Base-by-base conservation (phyloP, 768 basidiomycete species). In the Rhodotorula paludigena region DNA sequence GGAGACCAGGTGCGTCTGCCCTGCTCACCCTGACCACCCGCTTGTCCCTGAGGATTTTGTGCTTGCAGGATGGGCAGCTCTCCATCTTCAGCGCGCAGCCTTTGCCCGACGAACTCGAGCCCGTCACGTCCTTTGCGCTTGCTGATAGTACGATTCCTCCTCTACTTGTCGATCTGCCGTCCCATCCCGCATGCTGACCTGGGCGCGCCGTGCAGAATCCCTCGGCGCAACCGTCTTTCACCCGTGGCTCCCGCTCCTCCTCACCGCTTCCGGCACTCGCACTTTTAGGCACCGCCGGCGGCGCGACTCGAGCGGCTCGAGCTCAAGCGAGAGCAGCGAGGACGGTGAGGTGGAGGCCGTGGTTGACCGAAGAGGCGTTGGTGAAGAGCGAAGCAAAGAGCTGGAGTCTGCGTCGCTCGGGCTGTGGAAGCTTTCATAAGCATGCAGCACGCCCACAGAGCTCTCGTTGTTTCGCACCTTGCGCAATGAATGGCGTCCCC, bases 1-100 rank as follows among this genome's bases (percentile, higher is more conserved):
- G 71, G 71, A 3, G 71, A 72, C n/a, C 52, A 65, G 57, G 71
- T 72, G 5, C 1, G 58, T 36, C 25, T 9, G 6, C 9, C 3
- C 15, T 25, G 2, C 41, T 23, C 41, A 25, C 33, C 11, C 25
- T 48, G 9, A 32, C 5, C 4, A 21, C 14, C 41, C 12, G 30
- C 38, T 21, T 28, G 35, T 21, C 33, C 10, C 61, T 25, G 9
- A 38, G 16, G 2, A 4, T 12, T 20, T 0, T 23, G 20, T 8
- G 9, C 10, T 5, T 23, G 20, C 55, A 68, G 66, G 51, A 63
- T 28, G 66, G 66, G 3, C 16, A 36, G 21, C 32, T 66, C 18
- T 57, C 53, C 16, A 28, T 63, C 48, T 63, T 63, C 33, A 54
- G 44, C 33, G 61, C 61, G 0, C 61, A 55, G 33, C 61, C 61